Conservation (phyloP, 1,284 basidiomycete genomes). For the Apiotrichum laibachii region DNA sequence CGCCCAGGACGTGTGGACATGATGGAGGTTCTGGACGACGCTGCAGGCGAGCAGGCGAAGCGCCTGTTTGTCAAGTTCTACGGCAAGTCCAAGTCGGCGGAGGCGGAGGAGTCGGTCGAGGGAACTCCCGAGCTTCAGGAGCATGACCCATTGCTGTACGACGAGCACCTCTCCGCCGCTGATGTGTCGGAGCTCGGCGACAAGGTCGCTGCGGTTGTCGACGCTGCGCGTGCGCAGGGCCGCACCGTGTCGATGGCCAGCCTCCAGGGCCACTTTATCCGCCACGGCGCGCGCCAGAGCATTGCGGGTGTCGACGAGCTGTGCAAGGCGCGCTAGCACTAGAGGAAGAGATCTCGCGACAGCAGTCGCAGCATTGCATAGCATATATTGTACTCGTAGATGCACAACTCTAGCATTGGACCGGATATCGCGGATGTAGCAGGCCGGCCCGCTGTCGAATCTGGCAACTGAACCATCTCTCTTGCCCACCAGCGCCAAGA, state of each 20-base stretch:
- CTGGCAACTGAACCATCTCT: too few species aligned
- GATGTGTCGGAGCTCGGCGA: constrained; percentile 57
- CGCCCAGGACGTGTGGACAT: constrained; percentile 93
- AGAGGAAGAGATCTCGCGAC: background rate
- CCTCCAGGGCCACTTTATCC: constrained; percentile 88
- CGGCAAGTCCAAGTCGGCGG: constrained; percentile 14
- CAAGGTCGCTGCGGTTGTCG: constrained; percentile 59
- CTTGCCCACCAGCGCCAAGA: too few species aligned
- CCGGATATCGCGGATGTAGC: too few species aligned
- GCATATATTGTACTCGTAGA: too few species aligned
- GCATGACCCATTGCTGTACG: constrained; percentile 10
- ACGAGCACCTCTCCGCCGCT: constrained; percentile 35
- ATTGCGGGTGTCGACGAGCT: constrained; percentile 58
- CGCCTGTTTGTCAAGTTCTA: constrained; percentile 86
- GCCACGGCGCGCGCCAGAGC: constrained; percentile 64
- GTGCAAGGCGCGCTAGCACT: constrained; percentile 13
- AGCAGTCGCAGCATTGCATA: too few species aligned
- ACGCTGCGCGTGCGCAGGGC: constrained; percentile 56
- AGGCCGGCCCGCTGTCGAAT: too few species aligned
- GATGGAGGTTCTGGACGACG: constrained; percentile 80
- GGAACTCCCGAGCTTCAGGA: constrained; percentile 10
- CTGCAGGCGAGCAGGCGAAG: constrained; percentile 74
- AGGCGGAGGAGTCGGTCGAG: constrained; percentile 5
- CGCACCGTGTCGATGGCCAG: constrained; percentile 84
- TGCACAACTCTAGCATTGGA: too few species aligned